Base-by-base conservation (phyloP, 495 filamentous ascomycete species). In the Penicillium atrosanguineum region DNA sequence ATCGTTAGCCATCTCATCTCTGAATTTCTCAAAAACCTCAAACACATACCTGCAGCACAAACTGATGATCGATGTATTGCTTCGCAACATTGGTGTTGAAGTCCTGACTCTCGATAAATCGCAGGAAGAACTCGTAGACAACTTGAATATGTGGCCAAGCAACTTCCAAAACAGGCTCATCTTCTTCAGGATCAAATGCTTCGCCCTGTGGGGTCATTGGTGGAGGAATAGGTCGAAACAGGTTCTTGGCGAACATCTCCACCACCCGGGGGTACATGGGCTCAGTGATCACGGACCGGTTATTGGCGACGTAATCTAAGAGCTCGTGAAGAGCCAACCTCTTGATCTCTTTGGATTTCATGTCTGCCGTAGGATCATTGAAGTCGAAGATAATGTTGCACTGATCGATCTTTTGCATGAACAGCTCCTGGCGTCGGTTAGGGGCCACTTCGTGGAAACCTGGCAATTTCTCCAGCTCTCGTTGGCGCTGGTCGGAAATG, bases 61-160 rank as follows among this genome's bases (percentile, higher is more conserved):
- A 99, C 67, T 88, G 87, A 68, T 99, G 94, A 60, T 99, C 94
- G 60, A 99, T 99, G 69, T 94, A 96, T 26, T 89, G 86, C 69
- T 99, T 99, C n/a, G 95, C 94, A 60, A 96, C 95, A 70, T 99
- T 99, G 31, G 94, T 99, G 72, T 99, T 99, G 84, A 99, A 99
- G 67, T 99, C 94, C 69, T 97, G 95, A 69, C 94, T 99, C 66
- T 99, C 94, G 62, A 99, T 99, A 73, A 97, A 99, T 44, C 94
- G 78, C 50, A 99, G 78, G 78, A 99, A 99, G 77, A 99, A 99
- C 70, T 99, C 94, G 65, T 99, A 99, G 25, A 99, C 95, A 34
- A 97, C 95, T 70, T 99, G 94, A 48, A 99, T 99, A 68, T 99
- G 94, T 12, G 94, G 94, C 94, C 94, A 99, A 11, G 94, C 95